Conservation (phyloP, 768 basidiomycete species). For the Calocybe gangraenosa region DNA sequence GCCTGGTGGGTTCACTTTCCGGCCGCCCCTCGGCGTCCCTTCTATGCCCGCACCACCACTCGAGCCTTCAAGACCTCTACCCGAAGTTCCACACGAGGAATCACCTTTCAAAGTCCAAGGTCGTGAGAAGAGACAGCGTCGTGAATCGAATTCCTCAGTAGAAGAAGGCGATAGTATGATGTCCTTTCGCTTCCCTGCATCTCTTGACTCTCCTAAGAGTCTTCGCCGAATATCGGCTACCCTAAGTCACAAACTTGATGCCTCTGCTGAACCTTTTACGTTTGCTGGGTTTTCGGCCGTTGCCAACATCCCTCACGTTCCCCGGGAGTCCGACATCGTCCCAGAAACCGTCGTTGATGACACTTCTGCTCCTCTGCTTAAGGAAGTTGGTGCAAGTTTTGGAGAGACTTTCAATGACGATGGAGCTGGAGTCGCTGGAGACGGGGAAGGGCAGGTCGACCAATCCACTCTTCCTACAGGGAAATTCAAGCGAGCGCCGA, state of each 20-base stretch:
- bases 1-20: slow-evolving; percentile 73
- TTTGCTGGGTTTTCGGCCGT: slow-evolving; percentile 59
- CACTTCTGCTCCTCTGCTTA: background rate
- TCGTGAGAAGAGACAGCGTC: slow-evolving; percentile 74
- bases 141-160: slow-evolving; percentile 40
- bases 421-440: slow-evolving; percentile 29
- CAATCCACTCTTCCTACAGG: slow-evolving; percentile 24
- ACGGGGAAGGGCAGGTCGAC: slow-evolving; percentile 20
- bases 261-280: slow-evolving; percentile 56
- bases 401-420: slow-evolving; percentile 30
- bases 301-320: slow-evolving; percentile 28
- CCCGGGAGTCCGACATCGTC: slow-evolving; percentile 15
- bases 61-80: slow-evolving; percentile 25
- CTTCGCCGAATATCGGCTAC: too few relatives aligned
- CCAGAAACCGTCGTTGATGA: background rate
- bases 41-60: slow-evolving; percentile 38
- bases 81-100: slow-evolving; percentile 30
- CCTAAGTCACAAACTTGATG: slow-evolving; percentile 47
- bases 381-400: slow-evolving; percentile 11
- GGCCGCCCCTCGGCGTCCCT: slow-evolving; percentile 63
- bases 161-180: slow-evolving; percentile 63
- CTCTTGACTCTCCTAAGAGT: too few relatives aligned
- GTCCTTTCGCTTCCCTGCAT: slow-evolving; percentile 72
- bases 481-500: slow-evolving; percentile 62
- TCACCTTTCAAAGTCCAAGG: slow-evolving; percentile 58